Percentiles rank a stretch among this genome's conserved stretches.
Conservation (phyloP, 2,329 filamentous ascomycete species). For the Domatiomyces globalis region DNA sequence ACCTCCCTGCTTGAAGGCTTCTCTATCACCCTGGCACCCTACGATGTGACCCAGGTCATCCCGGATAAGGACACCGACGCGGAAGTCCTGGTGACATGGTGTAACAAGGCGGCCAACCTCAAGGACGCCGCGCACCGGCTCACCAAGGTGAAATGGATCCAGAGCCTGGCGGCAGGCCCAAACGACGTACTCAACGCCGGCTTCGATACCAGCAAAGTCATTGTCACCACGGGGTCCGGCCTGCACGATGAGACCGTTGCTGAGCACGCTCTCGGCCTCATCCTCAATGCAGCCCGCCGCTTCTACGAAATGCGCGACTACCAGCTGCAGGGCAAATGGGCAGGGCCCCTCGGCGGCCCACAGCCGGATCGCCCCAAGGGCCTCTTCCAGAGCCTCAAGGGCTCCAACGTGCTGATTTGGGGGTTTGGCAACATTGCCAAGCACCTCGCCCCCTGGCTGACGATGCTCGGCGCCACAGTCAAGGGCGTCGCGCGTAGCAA, state of each 20-base stretch:
- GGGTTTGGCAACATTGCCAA: conserved; percentile 55
- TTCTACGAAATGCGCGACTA: conserved; percentile 37
- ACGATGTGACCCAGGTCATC: conserved; percentile 44
- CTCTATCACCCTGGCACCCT: conserved; percentile 42
- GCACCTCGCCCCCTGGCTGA: conserved; percentile 41
- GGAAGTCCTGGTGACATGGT: conserved; percentile 48
- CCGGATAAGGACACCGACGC: conserved; percentile 46
- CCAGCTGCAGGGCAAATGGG: conserved; percentile 45
- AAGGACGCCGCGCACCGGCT: conserved; percentile 42
- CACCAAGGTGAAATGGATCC: conserved; percentile 49
- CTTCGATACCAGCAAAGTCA: conserved; percentile 39
- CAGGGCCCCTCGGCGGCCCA: conserved; percentile 46
- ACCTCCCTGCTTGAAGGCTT: conserved; percentile 43
- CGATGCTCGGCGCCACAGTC: conserved; percentile 43
- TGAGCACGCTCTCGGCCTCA: conserved; percentile 47
- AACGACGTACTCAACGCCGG: conserved; percentile 51
- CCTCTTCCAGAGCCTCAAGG: conserved; percentile 45
- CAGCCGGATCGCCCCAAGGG: conserved; percentile 33
- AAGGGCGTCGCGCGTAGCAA: conserved; percentile 42
- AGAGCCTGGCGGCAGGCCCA: conserved; percentile 51
- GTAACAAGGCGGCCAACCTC: conserved; percentile 45
- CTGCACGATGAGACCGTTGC: conserved; percentile 52
- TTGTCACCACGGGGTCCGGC: conserved; percentile 48
- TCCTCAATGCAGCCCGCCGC: conserved; percentile 12
- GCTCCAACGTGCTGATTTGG: conserved; percentile 47